phyloP scores from a whole-genome alignment of 179 eudicot genomes.

The Beta macrorhiza region DNA sequence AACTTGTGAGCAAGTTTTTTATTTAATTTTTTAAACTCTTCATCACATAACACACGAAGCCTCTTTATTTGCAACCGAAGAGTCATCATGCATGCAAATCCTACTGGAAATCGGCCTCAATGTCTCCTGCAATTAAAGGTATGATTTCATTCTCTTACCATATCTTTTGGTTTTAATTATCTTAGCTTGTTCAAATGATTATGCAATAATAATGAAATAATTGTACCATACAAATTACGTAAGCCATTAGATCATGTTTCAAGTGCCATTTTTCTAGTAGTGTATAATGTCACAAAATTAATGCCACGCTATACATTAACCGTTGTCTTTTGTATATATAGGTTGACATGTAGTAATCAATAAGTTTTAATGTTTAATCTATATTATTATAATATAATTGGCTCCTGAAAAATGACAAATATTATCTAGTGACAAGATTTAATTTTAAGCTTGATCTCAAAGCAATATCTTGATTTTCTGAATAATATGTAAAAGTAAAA shows the following conservation, averaged over 20 bases:
- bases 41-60: background rate
- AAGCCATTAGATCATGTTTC: slow-evolving; percentile 6
- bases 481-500: no score
- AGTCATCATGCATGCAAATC: slow-evolving; percentile 1
- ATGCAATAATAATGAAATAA: background rate
- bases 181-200: background rate
- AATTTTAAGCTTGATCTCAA: no score
- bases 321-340: no score
- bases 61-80: slow-evolving; percentile 15
- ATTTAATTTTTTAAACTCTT: background rate
- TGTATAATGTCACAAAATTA: background rate
- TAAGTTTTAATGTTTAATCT: no score
- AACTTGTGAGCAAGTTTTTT: background rate
- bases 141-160: background rate
- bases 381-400: no score
- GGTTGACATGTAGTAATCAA: background rate
- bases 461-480: no score
- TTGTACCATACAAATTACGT: background rate
- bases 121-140: slow-evolving; percentile 8
- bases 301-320: background rate
- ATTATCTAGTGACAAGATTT: no score
- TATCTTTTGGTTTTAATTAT: background rate
- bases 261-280: background rate
- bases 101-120: slow-evolving; percentile 8
- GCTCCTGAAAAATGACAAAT: no score